These are phyloP conservation scores for Fusarium scirpi DNA, from an alignment of 2,329 filamentous ascomycete genomes.

Conservation along the genomic window DNA sequence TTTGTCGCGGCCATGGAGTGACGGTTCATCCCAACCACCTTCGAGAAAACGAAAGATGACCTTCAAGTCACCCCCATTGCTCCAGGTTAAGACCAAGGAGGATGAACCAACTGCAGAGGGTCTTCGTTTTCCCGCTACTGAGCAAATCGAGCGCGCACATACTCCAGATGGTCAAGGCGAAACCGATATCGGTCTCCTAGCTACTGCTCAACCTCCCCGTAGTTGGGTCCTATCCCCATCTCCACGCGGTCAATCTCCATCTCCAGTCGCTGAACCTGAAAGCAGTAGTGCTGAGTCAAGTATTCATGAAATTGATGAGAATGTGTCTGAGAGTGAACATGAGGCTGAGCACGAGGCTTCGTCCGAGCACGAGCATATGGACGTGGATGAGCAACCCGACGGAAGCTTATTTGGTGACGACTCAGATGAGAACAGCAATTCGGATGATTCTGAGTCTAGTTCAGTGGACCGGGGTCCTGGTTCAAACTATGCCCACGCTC, in stretches of 20 bases:
- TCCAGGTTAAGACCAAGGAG: background rate
- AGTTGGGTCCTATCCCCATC: background rate
- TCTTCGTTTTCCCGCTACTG: background rate
- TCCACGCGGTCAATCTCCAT: background rate
- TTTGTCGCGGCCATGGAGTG: background rate
- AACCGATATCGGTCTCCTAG: constrained; percentile 14
- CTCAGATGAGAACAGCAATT: background rate
- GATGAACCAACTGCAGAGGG: no score
- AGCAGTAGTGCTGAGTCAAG: background rate
- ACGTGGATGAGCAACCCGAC: background rate
- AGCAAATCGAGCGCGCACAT: background rate
- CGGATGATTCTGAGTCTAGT: background rate
- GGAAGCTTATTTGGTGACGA: background rate
- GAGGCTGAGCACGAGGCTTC: background rate
- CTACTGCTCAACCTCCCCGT: constrained; percentile 4
- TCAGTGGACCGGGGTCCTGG: background rate
- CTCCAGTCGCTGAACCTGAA: background rate
- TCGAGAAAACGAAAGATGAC: background rate
- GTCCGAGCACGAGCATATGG: background rate
- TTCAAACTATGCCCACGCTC: background rate
- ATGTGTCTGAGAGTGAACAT: background rate
- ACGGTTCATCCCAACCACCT: background rate
- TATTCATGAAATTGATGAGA: background rate
- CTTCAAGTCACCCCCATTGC: background rate
- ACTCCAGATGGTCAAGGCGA: background rate